Evolutionary conservation across 495 filamentous ascomycete species (phyloP).

Genomic region (Parathielavia appendiculata): DNA sequence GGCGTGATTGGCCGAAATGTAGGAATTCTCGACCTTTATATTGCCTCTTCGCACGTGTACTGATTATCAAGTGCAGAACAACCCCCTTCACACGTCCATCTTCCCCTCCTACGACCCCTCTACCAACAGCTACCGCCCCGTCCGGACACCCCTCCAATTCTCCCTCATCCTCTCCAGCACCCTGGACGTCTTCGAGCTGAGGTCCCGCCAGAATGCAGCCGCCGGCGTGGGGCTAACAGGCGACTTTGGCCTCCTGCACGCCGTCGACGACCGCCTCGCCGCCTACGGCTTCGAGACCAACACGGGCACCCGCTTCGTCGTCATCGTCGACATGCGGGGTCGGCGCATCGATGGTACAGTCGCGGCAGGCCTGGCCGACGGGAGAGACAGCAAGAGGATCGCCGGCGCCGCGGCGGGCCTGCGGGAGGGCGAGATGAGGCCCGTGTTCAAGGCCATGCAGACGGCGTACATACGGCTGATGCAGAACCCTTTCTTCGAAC

Average conservation of each 20-base stretch:
- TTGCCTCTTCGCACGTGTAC: neutral
- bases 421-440: constrained; percentile 76
- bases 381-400: constrained; percentile 12
- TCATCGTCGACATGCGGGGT: constrained; percentile 82
- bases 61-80: constrained; percentile 59
- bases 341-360: constrained; percentile 32
- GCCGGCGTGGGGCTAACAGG: constrained; percentile 54
- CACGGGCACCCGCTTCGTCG: constrained; percentile 83
- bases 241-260: constrained; percentile 87
- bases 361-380: constrained; percentile 20
- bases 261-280: constrained; percentile 84
- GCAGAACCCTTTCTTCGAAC: constrained; percentile 92
- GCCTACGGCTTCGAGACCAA: constrained; percentile 97
- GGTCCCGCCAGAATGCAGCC: constrained; percentile 58
- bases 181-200: constrained; percentile 87
- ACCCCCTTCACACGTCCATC: constrained; percentile 86
- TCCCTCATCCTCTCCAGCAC: constrained; percentile 84
- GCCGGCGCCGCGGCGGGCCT: constrained; percentile 47
- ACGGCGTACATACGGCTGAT: constrained; percentile 82
- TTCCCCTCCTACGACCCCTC: constrained; percentile 63
- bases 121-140: constrained; percentile 42
- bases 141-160: constrained; percentile 69
- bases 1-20: constrained; percentile 88
- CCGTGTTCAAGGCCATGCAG: constrained; percentile 84
- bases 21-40: constrained; percentile 23